Conservation (phyloP, 2,329 filamentous ascomycete species). For the Lomentospora prolificans region DNA sequence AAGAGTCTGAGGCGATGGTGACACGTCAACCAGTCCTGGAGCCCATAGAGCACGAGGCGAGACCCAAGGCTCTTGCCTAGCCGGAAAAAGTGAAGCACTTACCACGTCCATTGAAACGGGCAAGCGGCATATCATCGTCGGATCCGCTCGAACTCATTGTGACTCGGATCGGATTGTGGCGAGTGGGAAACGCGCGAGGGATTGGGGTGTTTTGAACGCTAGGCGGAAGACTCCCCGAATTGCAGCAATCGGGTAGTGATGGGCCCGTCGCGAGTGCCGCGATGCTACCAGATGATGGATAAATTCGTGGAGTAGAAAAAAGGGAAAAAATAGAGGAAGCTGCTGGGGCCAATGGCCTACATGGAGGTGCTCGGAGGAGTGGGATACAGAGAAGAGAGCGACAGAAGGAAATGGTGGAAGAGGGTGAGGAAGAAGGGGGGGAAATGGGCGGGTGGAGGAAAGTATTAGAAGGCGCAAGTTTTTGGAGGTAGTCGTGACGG, state of each 20-base stretch:
- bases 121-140: conserved; percentile 75
- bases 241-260: conserved; percentile 6
- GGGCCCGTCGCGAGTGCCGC: not conserved
- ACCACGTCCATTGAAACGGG: conserved; percentile 58
- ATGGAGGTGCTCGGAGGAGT: conserved; percentile 5
- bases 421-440: conserved; percentile 20
- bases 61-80: not conserved
- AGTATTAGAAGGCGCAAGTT: conserved; percentile 13
- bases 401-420: conserved; percentile 15
- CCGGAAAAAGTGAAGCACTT: conserved; percentile 32
- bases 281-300: not conserved
- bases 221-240: not conserved
- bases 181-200: not conserved
- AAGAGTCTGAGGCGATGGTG: conserved; percentile 11
- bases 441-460: conserved; percentile 14
- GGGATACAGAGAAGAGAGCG: conserved; percentile 18
- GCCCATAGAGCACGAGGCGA: not conserved
- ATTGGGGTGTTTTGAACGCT: conserved; percentile 2
- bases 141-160: conserved; percentile 31
- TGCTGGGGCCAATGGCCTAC: not conserved
- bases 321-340: not conserved
- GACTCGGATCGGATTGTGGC: not conserved
- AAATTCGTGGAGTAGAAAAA: not conserved
- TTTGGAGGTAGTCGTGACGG: conserved; percentile 9
- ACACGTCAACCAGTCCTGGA: not conserved